These are phyloP conservation scores for Phytopythium ostracodes DNA, from an alignment of 352 stramenopile genomes.

Conservation along the genomic window DNA sequence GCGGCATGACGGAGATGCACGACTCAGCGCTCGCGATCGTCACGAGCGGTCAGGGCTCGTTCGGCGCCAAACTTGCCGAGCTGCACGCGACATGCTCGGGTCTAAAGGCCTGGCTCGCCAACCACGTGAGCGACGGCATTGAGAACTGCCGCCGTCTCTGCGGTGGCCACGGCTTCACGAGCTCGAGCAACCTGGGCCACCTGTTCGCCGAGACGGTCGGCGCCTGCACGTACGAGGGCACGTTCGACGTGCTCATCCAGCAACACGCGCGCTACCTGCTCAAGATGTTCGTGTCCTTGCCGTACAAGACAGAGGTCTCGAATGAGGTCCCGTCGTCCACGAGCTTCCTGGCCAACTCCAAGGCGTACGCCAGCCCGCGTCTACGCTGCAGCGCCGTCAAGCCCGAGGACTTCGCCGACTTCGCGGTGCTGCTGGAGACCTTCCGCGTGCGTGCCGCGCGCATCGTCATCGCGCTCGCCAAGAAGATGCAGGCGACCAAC, in stretches of 20 bases:
- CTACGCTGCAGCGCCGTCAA: constrained; percentile 31
- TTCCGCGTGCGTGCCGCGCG: constrained; percentile 37
- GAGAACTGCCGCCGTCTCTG: constrained; percentile 45
- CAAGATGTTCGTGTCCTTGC: constrained; percentile 26
- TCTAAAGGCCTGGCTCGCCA: constrained; percentile 46
- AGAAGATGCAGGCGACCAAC: constrained; percentile 34
- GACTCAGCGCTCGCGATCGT: constrained; percentile 29
- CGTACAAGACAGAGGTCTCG: constrained; percentile 8
- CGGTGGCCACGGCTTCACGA: constrained; percentile 33
- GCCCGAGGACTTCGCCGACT: constrained; percentile 28
- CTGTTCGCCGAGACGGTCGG: constrained; percentile 29
- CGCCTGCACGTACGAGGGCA: constrained; percentile 61
- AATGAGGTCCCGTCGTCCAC: constrained; percentile 5
- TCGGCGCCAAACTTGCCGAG: constrained; percentile 36
- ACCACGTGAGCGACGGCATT: constrained; percentile 38
- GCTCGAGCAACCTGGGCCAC: constrained; percentile 29
- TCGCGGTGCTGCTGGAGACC: constrained; percentile 30
- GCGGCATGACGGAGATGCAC: constrained; percentile 24
- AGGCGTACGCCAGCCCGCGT: constrained; percentile 21
- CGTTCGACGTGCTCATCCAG: constrained; percentile 65
- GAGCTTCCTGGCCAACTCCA: constrained; percentile 30
- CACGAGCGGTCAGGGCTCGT: constrained; percentile 25
- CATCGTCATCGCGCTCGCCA: constrained; percentile 21
- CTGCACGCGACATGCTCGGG: constrained; percentile 53
- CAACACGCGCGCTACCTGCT: constrained; percentile 59